Percentiles rank a stretch among this genome's conserved stretches.
Conservation (phyloP, 1,284 basidiomycete genomes). For the Ustilago crameri region DNA sequence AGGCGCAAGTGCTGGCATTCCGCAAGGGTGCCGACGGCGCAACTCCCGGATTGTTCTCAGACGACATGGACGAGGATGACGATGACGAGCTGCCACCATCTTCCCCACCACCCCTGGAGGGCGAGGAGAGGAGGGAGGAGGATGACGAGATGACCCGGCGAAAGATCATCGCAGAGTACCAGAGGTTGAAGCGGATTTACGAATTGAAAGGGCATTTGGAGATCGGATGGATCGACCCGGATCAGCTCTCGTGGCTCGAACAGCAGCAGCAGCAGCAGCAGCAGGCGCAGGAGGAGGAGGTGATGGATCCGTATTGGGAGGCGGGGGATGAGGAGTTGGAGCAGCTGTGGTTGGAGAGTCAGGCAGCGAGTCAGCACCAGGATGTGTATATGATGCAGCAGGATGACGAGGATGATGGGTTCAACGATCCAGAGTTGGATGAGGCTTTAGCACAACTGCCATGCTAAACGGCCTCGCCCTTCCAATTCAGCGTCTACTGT, state of each 20-base stretch:
- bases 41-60: slow-evolving; percentile 18
- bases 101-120: slow-evolving; percentile 2
- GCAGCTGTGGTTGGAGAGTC: slow-evolving; percentile 32
- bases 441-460: slow-evolving; percentile 21
- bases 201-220: slow-evolving; percentile 43
- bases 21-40: slow-evolving; percentile 20
- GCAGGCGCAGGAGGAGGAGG: slow-evolving; percentile 2
- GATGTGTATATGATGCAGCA: background rate
- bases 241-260: slow-evolving; percentile 43
- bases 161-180: slow-evolving; percentile 43
- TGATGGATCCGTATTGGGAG: slow-evolving; percentile 15
- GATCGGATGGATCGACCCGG: slow-evolving; percentile 50
- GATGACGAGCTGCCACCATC: background rate
- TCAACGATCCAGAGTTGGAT: slow-evolving; percentile 20
- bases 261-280: slow-evolving; percentile 7
- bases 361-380: background rate
- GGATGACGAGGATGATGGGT: slow-evolving; percentile 6
- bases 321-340: slow-evolving; percentile 35
- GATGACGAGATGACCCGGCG: slow-evolving; percentile 44
- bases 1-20: slow-evolving; percentile 3
- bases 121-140: slow-evolving; percentile 19
- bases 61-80: slow-evolving; percentile 29
- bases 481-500: too few relatives aligned
- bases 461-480: too few relatives aligned
- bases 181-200: slow-evolving; percentile 38